Conservation (phyloP, 768 basidiomycete species). For the Albatrellus ellisii region DNA sequence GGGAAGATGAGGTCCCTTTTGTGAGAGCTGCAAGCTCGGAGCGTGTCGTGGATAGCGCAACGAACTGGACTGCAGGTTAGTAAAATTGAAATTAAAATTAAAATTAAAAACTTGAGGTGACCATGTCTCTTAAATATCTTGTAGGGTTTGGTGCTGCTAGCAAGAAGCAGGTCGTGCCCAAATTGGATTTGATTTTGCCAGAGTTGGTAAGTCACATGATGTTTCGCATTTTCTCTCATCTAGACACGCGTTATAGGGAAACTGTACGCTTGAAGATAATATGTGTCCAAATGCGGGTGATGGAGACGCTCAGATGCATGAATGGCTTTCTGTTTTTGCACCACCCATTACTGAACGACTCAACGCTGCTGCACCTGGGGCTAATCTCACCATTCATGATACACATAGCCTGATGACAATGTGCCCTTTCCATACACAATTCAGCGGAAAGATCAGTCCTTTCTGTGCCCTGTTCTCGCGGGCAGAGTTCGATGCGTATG, state of each 20-base stretch:
- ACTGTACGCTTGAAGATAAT: slow-evolving; percentile 54
- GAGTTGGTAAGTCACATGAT: slow-evolving; percentile 31
- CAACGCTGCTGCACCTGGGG: slow-evolving; percentile 48
- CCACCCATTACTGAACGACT: slow-evolving; percentile 44
- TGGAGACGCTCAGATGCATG: slow-evolving; percentile 27
- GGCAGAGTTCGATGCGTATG: slow-evolving; percentile 52
- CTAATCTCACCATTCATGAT: slow-evolving; percentile 41
- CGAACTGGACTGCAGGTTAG: slow-evolving; percentile 56
- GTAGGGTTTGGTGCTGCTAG: slow-evolving; percentile 52
- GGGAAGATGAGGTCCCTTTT: slow-evolving; percentile 34
- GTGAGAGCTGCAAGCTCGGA: slow-evolving; percentile 35
- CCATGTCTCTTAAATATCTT: no score
- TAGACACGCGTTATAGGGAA: slow-evolving; percentile 17
- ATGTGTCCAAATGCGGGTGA: slow-evolving; percentile 48
- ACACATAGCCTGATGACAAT: slow-evolving; percentile 50
- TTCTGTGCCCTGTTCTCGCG: slow-evolving; percentile 64
- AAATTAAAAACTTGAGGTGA: no score
- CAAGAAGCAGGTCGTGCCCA: slow-evolving; percentile 28
- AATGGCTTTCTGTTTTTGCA: slow-evolving; percentile 47
- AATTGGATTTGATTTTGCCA: slow-evolving; percentile 41
- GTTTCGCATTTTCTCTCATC: background rate
- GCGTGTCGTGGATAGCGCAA: slow-evolving; percentile 55
- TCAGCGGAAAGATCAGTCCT: slow-evolving; percentile 34
- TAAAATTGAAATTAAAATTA: background rate
- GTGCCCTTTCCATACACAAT: slow-evolving; percentile 72